Evolutionary conservation across 1,284 basidiomycete species (phyloP).

Genomic region (Pseudomicrostroma phylloplanum): DNA sequence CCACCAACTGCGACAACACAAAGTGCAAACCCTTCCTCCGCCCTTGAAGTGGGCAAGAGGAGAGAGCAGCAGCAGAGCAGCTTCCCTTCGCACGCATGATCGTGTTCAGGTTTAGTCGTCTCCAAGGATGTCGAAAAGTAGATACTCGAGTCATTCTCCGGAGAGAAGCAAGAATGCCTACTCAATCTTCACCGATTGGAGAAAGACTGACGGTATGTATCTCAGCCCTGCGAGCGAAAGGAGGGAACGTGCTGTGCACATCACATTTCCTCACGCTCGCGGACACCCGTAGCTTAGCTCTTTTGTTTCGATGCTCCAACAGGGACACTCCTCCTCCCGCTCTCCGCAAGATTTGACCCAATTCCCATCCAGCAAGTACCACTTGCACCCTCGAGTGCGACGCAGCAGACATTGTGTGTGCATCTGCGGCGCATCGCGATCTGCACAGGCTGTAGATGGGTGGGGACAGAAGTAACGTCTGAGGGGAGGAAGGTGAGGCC

Average conservation of each 20-base stretch:
- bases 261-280: not conserved
- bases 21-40: too few relatives aligned
- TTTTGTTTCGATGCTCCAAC: conserved; percentile 9
- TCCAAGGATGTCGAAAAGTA: conserved; percentile 1
- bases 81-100: conserved; percentile 52
- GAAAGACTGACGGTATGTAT: conserved; percentile 2
- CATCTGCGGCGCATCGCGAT: too few relatives aligned
- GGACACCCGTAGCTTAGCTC: conserved; percentile 44
- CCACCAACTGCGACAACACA: too few relatives aligned
- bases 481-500: too few relatives aligned
- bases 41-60: too few relatives aligned
- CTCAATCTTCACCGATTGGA: not conserved
- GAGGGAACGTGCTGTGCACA: conserved; percentile 4
- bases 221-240: not conserved
- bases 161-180: conserved; percentile 9
- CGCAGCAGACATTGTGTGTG: too few relatives aligned
- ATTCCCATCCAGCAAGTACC: too few relatives aligned
- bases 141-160: conserved; percentile 31
- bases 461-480: too few relatives aligned
- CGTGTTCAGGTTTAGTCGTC: conserved; percentile 49
- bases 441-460: too few relatives aligned
- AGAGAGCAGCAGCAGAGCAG: conserved; percentile 21
- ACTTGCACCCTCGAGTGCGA: too few relatives aligned
- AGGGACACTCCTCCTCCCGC: not conserved
- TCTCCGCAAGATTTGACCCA: too few relatives aligned